Evolutionary conservation across 225 moss, liverwort and hornwort species (phyloP), one percentile per base, ranked within the genome.

Genomic region (Ulota crispa): DNA sequence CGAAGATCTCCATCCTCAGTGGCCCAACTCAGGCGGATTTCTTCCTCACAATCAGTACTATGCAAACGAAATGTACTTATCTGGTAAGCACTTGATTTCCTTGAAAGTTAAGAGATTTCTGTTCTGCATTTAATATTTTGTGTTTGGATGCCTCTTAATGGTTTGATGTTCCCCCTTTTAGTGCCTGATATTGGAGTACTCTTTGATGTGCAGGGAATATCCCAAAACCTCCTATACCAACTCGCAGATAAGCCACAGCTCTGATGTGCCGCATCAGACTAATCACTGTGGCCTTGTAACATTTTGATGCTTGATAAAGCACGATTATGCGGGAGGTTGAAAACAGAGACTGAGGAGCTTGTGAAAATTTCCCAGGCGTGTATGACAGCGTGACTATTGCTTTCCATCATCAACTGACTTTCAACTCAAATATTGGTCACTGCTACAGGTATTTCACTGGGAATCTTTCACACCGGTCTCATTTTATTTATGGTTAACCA

Each of bases 1-100:
- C 30, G 87, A 89, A 36, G 86, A 85, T 36, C 28, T 86, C 15
- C 79, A 82, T 28, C 74, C 87, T 59, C 87, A 89, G 63, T 83
- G 85, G 81, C 47, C 75, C 31, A 83, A 78, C 54, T 9, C 87
- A 1, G 77, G 73, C 45, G 84, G 74, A 69, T 82, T 84, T 65
- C 86, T 80, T 65, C 87, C 82, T 70, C 80, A 78, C 28, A 82
- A 78, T 41, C 82, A 78, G 42, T 81, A 45, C 71, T 72, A 78
- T 68, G 9, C 56, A 14, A 89, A 81, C 15, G 89, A 87, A 21
- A 66, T 79, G 14, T 86, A 73, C 73, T 64, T 78, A 27, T 55
- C 64, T 53, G 83, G 77, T 53, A 64, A 68, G 57, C 34, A 32
- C 20, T 57, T 13, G 36, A 53, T 9, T 73, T 34, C 57, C 39